Conservation (phyloP, 495 filamentous ascomycete species). For the Parmelia sp. region DNA sequence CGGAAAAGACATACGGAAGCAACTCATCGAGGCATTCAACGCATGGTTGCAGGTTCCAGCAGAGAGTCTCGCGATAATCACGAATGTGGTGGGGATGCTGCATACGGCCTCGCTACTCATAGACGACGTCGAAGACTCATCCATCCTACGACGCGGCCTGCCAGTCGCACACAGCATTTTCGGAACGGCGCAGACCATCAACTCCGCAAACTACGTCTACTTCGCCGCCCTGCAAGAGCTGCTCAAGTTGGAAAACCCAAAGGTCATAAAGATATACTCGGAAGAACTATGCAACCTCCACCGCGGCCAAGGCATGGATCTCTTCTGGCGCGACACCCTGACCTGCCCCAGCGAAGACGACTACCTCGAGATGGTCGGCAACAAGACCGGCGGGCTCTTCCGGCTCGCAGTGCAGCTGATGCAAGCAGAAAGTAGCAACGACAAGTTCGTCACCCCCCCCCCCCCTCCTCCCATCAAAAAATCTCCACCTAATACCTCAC, state of each 20-base stretch:
- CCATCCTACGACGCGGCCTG: conserved; percentile 73
- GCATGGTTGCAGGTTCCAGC: conserved; percentile 78
- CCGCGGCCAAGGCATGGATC: conserved; percentile 93
- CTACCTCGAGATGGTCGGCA: conserved; percentile 97
- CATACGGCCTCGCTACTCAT: conserved; percentile 89
- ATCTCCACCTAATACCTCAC: background rate
- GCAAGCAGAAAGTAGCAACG: conserved; percentile 72
- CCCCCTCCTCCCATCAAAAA: background rate
- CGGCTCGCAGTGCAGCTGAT: conserved; percentile 90
- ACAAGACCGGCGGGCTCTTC: conserved; percentile 96
- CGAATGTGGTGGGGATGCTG: conserved; percentile 82
- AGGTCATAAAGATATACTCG: conserved; percentile 68
- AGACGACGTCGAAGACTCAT: conserved; percentile 87
- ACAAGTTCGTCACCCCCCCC: conserved; percentile 38
- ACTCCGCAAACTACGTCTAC: conserved; percentile 95
- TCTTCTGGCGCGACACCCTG: conserved; percentile 93
- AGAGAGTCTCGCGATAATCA: conserved; percentile 73
- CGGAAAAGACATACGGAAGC: conserved; percentile 84
- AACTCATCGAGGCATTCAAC: conserved; percentile 86
- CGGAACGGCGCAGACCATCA: conserved; percentile 92
- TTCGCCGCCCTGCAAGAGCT: conserved; percentile 83
- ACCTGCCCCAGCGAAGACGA: conserved; percentile 93
- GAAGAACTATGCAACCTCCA: conserved; percentile 92
- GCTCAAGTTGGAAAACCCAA: conserved; percentile 64
- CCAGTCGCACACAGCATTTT: conserved; percentile 95